These are phyloP conservation scores for Nyssa sinensis DNA, from an alignment of 148 eudicot genomes.

Conservation along the genomic window DNA sequence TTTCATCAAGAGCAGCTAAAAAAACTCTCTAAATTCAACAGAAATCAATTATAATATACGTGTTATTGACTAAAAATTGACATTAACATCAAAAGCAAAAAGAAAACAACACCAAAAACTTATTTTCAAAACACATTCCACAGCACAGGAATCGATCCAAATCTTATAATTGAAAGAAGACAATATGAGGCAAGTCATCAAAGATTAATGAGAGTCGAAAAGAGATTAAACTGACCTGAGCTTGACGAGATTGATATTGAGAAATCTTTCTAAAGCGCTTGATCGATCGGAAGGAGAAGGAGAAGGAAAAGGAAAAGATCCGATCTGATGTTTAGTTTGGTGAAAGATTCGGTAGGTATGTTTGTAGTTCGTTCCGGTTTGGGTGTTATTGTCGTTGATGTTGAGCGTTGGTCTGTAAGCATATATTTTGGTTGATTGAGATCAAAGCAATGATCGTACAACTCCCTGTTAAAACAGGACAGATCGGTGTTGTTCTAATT, in stretches of 20 bases:
- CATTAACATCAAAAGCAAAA: too few relatives aligned
- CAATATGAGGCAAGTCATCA: not conserved
- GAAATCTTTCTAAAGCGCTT: not conserved
- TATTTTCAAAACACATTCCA: too few relatives aligned
- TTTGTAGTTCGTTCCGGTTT: not conserved
- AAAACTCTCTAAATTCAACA: not conserved
- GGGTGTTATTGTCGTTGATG: not conserved
- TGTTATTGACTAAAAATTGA: too few relatives aligned
- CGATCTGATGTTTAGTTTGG: slow-evolving; percentile 10
- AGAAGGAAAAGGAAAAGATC: not conserved
- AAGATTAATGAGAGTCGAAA: not conserved
- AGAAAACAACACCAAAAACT: too few relatives aligned
- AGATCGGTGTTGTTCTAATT: too few relatives aligned
- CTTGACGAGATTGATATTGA: not conserved
- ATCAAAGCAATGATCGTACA: too few relatives aligned
- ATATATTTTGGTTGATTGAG: too few relatives aligned
- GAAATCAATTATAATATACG: not conserved
- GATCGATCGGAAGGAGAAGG: not conserved
- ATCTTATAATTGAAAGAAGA: too few relatives aligned
- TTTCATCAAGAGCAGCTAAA: not conserved
- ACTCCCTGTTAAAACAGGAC: too few relatives aligned
- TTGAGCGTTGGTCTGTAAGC: too few relatives aligned
- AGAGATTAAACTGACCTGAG: slow-evolving; percentile 5
- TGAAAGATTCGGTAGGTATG: not conserved
- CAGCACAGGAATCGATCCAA: too few relatives aligned